phyloP scores from a whole-genome alignment of 441 rosid species.

The Manihot esculenta region DNA sequence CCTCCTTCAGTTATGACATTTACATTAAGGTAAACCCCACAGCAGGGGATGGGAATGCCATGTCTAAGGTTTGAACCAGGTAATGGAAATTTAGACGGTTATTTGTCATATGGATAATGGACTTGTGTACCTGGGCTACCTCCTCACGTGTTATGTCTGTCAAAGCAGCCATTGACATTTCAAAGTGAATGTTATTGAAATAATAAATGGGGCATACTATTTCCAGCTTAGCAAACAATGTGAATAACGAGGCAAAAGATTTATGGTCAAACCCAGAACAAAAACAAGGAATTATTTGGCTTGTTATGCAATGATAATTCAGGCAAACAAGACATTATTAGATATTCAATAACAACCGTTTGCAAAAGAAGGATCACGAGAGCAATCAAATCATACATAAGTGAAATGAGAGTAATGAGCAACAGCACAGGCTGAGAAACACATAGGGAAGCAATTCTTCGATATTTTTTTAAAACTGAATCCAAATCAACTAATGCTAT shows the following conservation, averaged over 20 bases:
- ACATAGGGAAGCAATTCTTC: neutral
- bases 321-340: neutral
- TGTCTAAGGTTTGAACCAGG: neutral
- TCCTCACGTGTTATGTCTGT: neutral
- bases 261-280: neutral
- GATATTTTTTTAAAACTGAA: neutral
- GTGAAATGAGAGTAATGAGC: neutral
- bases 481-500: slow-evolving; percentile 5
- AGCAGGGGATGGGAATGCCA: no score
- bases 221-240: no score
- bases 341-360: neutral
- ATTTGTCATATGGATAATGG: neutral
- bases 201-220: neutral
- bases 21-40: neutral
- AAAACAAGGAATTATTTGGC: neutral
- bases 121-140: neutral
- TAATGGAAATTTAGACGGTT: neutral
- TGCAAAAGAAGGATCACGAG: neutral
- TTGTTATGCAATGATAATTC: neutral
- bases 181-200: neutral
- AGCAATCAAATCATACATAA: neutral
- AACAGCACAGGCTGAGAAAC: neutral
- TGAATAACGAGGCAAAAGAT: no score
- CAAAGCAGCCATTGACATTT: neutral
- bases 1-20: neutral